A percentile compares a stretch with the other conserved stretches of the same genome.
Conservation (phyloP, 2,329 filamentous ascomycete genomes). For the Neofusicoccum ribis region DNA sequence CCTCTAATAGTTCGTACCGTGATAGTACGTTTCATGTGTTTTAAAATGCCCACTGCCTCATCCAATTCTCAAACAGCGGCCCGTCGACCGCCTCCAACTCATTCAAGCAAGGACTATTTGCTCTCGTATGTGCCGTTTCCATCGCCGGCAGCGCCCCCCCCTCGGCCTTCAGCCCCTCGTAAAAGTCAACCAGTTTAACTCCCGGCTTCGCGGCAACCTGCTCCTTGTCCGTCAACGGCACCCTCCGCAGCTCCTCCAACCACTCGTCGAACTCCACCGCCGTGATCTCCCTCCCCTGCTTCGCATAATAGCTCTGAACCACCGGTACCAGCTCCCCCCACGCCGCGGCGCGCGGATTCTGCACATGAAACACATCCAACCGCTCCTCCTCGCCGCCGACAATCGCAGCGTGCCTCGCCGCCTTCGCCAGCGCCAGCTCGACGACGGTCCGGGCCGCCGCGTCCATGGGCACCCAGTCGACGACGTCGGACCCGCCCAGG, state of each 20-base stretch:
- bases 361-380: conserved; percentile 23
- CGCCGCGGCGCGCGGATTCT: conserved; percentile 18
- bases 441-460: conserved; percentile 15
- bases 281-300: background rate
- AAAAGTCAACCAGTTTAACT: conserved; percentile 24
- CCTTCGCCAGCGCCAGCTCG: conserved; percentile 2
- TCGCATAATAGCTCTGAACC: conserved; percentile 3
- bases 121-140: background rate
- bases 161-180: conserved; percentile 17
- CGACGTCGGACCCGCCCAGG: conserved; percentile 23
- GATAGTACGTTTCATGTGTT: no score
- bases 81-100: conserved; percentile 9
- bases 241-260: conserved; percentile 16
- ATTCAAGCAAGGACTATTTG: background rate
- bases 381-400: background rate
- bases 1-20: no score
- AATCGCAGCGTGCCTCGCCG: background rate
- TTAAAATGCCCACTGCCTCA: conserved; percentile 17
- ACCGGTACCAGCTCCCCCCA: conserved; percentile 21
- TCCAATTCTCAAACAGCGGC: conserved; percentile 19
- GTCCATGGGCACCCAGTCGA: conserved; percentile 31
- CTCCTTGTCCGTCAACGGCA: conserved; percentile 10
- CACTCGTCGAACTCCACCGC: conserved; percentile 19
- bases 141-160: conserved; percentile 16
- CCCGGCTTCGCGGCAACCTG: conserved; percentile 19